phyloP scores from a whole-genome alignment of 345 rosid species.

The Jatropha curcas region DNA sequence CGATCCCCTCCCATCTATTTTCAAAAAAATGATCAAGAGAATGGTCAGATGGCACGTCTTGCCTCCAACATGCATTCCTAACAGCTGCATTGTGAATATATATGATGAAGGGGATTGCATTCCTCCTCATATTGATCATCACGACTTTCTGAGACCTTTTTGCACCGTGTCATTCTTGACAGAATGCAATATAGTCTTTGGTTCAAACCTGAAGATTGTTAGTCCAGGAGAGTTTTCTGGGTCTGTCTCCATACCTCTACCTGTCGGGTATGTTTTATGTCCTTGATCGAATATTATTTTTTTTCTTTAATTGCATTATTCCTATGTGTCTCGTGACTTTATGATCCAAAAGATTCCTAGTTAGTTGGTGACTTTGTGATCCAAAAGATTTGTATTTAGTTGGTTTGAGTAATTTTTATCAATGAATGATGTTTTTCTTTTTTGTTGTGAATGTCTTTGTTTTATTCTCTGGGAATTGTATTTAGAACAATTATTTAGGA shows the following conservation, averaged over 20 bases:
- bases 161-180: constrained; percentile 67
- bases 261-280: constrained; percentile 46
- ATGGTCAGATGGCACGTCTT: constrained; percentile 56
- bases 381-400: too few species aligned
- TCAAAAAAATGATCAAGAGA: constrained; percentile 62
- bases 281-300: neutral
- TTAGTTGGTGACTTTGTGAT: too few species aligned
- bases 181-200: constrained; percentile 53
- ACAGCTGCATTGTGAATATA: constrained; percentile 71
- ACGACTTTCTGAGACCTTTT: constrained; percentile 66
- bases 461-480: too few species aligned
- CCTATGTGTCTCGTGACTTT: neutral
- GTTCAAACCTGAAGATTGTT: constrained; percentile 48
- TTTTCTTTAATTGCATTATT: neutral
- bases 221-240: constrained; percentile 62
- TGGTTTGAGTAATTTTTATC: neutral
- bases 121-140: constrained; percentile 73
- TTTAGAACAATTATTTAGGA: too few species aligned
- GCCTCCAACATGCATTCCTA: constrained; percentile 60
- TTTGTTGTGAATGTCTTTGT: neutral
- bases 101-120: constrained; percentile 72
- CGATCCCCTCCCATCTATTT: constrained; percentile 57
- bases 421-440: neutral
- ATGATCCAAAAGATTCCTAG: too few species aligned
- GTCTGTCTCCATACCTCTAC: constrained; percentile 55